Evolutionary conservation across 768 basidiomycete species (phyloP).

Genomic region (Crassisporium funariophilum): DNA sequence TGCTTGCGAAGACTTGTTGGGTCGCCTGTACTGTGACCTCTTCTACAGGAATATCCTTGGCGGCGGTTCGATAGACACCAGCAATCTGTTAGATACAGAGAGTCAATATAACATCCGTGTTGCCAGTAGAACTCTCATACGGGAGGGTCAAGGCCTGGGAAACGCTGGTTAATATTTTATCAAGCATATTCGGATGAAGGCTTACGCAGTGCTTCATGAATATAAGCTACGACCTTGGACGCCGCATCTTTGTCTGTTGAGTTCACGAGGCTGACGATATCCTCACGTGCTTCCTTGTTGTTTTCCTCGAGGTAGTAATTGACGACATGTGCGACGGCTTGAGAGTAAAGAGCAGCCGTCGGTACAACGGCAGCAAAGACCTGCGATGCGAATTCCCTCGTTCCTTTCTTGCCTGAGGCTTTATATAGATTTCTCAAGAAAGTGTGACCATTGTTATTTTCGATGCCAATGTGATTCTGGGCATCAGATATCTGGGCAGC

Average conservation of each 20-base stretch:
- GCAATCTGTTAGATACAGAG: slow-evolving; percentile 29
- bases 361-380: slow-evolving; percentile 58
- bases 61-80: slow-evolving; percentile 43
- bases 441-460: slow-evolving; percentile 25
- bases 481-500: slow-evolving; percentile 9
- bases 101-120: slow-evolving; percentile 7
- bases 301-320: slow-evolving; percentile 57
- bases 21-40: slow-evolving; percentile 27
- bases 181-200: slow-evolving; percentile 5
- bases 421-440: slow-evolving; percentile 35
- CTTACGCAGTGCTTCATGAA: slow-evolving; percentile 51
- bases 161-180: neutral
- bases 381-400: slow-evolving; percentile 43
- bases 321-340: slow-evolving; percentile 56
- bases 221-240: slow-evolving; percentile 40
- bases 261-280: slow-evolving; percentile 40
- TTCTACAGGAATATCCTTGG: slow-evolving; percentile 27
- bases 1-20: slow-evolving; percentile 37
- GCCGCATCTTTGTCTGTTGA: slow-evolving; percentile 24
- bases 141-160: slow-evolving; percentile 34
- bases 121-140: slow-evolving; percentile 18
- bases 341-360: slow-evolving; percentile 56
- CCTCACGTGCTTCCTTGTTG: slow-evolving; percentile 34
- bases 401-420: slow-evolving; percentile 17
- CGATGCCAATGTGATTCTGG: slow-evolving; percentile 16